Conservation (phyloP, 164 flowering plant species). For the Stephania japonica region DNA sequence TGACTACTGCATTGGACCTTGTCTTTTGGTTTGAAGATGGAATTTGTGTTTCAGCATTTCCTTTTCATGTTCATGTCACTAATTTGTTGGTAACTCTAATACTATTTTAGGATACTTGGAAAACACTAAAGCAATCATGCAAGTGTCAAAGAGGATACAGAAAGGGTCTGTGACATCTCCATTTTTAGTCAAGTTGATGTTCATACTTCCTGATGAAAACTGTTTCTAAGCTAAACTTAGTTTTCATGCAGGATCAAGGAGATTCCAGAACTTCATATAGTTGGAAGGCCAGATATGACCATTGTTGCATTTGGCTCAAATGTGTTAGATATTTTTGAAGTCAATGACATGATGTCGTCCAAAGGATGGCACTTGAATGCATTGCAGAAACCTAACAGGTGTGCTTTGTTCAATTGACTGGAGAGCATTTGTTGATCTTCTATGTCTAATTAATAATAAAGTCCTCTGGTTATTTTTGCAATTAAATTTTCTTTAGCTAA, state of each 20-base stretch:
- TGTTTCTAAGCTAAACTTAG: background rate
- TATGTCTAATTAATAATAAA: background rate
- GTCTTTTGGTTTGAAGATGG: background rate
- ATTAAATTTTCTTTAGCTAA: background rate
- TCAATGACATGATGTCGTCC: conserved; percentile 77
- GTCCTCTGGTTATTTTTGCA: background rate
- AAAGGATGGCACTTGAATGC: conserved; percentile 99
- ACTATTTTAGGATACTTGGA: conserved; percentile 65
- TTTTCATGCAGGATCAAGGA: conserved; percentile 51
- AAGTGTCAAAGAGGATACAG: conserved; percentile 69
- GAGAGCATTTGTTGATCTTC: background rate
- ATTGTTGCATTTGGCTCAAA: conserved; percentile 81
- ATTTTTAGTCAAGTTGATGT: background rate
- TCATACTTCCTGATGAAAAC: background rate
- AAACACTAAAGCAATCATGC: conserved; percentile 72
- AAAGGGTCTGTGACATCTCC: conserved; percentile 44
- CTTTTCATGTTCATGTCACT: background rate
- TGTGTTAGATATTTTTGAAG: conserved; percentile 81
- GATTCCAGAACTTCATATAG: conserved; percentile 63
- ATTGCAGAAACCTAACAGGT: conserved; percentile 93
- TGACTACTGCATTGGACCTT: conserved; percentile 14
- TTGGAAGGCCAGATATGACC: conserved; percentile 97
- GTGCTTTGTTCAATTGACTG: background rate
- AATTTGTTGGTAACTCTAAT: background rate
- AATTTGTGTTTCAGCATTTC: background rate